Evolutionary conservation across 352 stramenopile species (phyloP).

Genomic region (Globisporangium paddicum): DNA sequence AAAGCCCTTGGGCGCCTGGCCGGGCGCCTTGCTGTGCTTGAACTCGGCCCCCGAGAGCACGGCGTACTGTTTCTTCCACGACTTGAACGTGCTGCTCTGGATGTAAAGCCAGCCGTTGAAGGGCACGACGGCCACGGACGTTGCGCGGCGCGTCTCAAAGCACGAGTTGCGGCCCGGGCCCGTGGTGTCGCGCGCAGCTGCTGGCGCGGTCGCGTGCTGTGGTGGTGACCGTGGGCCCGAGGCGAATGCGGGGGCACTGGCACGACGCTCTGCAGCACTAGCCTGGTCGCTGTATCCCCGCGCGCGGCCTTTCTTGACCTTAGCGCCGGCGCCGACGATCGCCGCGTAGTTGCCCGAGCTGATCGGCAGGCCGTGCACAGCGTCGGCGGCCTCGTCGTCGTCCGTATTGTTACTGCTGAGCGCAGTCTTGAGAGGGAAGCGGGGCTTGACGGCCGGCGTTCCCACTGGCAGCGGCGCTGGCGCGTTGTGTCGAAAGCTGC

Average conservation of each 20-base stretch:
- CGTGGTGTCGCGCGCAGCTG: neutral
- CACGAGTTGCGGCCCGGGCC: constrained; percentile 29
- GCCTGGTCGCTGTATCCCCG: constrained; percentile 59
- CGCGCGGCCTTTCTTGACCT: constrained; percentile 26
- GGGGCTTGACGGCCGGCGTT: constrained; percentile 1
- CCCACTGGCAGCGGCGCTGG: constrained; percentile 6
- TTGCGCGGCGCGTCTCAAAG: constrained; percentile 59
- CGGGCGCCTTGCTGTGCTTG: constrained; percentile 60
- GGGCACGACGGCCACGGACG: constrained; percentile 49
- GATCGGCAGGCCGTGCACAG: constrained; percentile 42
- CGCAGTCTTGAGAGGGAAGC: neutral
- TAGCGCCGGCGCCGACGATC: constrained; percentile 21
- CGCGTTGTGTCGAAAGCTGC: neutral
- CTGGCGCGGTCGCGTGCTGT: constrained; percentile 19
- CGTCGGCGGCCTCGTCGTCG: constrained; percentile 27
- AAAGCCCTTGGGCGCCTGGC: constrained; percentile 63
- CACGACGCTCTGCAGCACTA: constrained; percentile 15
- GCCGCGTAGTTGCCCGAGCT: constrained; percentile 47
- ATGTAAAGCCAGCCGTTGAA: constrained; percentile 68
- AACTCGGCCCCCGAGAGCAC: constrained; percentile 71
- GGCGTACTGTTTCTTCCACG: constrained; percentile 71
- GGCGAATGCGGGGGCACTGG: constrained; percentile 33
- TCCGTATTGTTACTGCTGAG: constrained; percentile 1
- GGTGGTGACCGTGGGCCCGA: constrained; percentile 1
- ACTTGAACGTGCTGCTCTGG: constrained; percentile 48